phyloP scores from a whole-genome alignment of 176 grass and related monocot species.

The Oropetium thomaeum region DNA sequence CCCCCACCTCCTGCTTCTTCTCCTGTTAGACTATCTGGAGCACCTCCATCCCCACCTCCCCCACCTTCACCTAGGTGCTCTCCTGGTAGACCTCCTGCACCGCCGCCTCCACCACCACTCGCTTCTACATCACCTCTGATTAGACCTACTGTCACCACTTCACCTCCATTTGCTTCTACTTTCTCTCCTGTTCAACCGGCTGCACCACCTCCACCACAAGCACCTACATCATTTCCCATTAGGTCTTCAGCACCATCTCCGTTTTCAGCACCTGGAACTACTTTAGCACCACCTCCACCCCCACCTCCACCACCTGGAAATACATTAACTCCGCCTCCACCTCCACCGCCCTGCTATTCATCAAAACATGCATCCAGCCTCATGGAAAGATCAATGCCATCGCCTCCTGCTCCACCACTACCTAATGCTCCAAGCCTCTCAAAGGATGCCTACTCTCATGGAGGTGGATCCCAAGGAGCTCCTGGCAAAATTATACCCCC shows the following conservation, averaged over 20 bases:
- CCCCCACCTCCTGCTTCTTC: constrained; percentile 6
- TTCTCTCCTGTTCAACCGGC: constrained; percentile 28
- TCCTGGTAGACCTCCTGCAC: constrained; percentile 24
- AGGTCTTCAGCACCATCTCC: constrained; percentile 29
- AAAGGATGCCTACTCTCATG: constrained; percentile 32
- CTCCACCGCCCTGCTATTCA: constrained; percentile 34
- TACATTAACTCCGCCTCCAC: constrained; percentile 29
- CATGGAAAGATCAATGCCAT: constrained; percentile 31
- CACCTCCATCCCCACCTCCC: constrained; percentile 22
- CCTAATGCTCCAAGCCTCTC: constrained; percentile 27
- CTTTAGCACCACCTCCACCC: constrained; percentile 28
- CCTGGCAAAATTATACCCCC: constrained; percentile 40
- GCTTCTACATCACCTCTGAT: constrained; percentile 36
- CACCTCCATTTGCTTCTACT: constrained; percentile 35
- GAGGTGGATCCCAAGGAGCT: constrained; percentile 26
- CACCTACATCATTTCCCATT: constrained; percentile 19
- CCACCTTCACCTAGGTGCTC: not conserved
- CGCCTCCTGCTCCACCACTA: constrained; percentile 41
- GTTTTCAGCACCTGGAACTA: constrained; percentile 31
- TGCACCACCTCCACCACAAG: constrained; percentile 43
- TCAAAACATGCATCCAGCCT: constrained; percentile 35
- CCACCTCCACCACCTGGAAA: constrained; percentile 29
- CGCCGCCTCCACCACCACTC: constrained; percentile 34
- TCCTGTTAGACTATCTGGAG: not conserved
- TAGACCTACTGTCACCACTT: constrained; percentile 25